These are phyloP conservation scores for Quillaja saponaria DNA, from an alignment of 306 rosid species.

Conservation along the genomic window DNA sequence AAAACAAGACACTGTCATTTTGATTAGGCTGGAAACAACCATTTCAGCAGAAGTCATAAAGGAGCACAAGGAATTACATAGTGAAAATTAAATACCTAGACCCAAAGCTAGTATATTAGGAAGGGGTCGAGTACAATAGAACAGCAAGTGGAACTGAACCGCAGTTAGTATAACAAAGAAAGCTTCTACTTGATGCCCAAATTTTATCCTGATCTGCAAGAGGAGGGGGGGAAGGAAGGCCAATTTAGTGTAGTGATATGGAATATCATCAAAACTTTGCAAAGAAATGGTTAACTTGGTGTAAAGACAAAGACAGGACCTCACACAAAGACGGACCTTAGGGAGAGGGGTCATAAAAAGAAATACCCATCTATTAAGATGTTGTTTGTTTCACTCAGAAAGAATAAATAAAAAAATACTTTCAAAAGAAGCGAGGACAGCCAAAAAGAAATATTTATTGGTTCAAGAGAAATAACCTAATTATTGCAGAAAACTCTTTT, in stretches of 20 bases:
- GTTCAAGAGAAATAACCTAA: too few species aligned
- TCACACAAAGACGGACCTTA: constrained; percentile 10
- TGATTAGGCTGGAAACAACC: too few species aligned
- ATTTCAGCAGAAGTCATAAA: too few species aligned
- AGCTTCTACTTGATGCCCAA: constrained; percentile 89
- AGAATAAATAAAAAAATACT: too few species aligned
- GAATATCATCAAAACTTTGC: constrained; percentile 11
- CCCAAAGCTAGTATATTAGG: constrained; percentile 80
- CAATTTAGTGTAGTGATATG: constrained; percentile 22
- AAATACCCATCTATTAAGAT: too few species aligned
- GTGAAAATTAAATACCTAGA: constrained; percentile 55
- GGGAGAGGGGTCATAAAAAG: constrained; percentile 8
- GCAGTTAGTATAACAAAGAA: constrained; percentile 74
- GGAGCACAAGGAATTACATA: constrained; percentile 9
- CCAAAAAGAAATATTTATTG: too few species aligned
- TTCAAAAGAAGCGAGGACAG: too few species aligned
- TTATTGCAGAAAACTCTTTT: too few species aligned
- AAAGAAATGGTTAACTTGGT: too few species aligned
- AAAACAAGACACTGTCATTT: too few species aligned
- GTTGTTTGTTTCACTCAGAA: too few species aligned
- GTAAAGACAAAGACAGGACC: constrained; percentile 23
- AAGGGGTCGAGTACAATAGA: constrained; percentile 88
- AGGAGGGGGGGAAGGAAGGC: too few species aligned
- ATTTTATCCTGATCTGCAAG: constrained; percentile 68
- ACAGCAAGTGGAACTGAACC: constrained; percentile 81